Evolutionary conservation across 2,329 filamentous ascomycete species (phyloP).

Genomic region (Talaromyces sp.): DNA sequence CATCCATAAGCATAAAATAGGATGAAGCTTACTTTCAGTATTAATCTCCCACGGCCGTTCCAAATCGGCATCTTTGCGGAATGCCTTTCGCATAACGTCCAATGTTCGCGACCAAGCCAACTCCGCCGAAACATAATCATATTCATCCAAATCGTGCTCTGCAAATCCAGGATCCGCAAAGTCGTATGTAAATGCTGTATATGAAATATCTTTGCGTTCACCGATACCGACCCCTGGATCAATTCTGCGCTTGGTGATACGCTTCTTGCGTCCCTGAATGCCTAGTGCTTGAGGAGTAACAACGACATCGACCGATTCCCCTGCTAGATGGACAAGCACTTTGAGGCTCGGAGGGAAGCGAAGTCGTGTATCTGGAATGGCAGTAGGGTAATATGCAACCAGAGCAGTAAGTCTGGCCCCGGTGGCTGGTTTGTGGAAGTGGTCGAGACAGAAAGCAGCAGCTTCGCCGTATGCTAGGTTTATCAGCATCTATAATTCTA

Average conservation of each 20-base stretch:
- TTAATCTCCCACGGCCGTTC: constrained; percentile 35
- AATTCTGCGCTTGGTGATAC: constrained; percentile 45
- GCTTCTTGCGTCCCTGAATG: constrained; percentile 46
- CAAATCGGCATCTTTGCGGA: constrained; percentile 41
- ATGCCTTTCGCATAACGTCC: constrained; percentile 55
- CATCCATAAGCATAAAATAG: not conserved
- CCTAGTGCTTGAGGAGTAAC: constrained; percentile 49
- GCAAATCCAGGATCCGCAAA: constrained; percentile 61
- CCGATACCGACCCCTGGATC: constrained; percentile 49
- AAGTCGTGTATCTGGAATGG: constrained; percentile 48
- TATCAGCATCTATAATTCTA: not conserved
- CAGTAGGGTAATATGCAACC: constrained; percentile 59
- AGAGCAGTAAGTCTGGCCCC: constrained; percentile 51
- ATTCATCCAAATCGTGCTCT: constrained; percentile 64
- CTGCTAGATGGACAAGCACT: constrained; percentile 56
- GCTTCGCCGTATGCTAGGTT: constrained; percentile 56
- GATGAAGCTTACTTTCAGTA: constrained; percentile 27
- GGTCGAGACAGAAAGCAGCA: constrained; percentile 55
- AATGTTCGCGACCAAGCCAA: constrained; percentile 66
- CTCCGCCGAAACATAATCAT: constrained; percentile 58
- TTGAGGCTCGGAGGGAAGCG: constrained; percentile 35
- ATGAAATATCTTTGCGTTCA: constrained; percentile 34
- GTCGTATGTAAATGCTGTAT: constrained; percentile 49
- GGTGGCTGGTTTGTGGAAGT: constrained; percentile 52
- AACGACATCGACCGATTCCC: constrained; percentile 45